Percentiles rank a stretch among this genome's conserved stretches.
Conservation (phyloP, 2,329 filamentous ascomycete species). For the Penicillium paneum region DNA sequence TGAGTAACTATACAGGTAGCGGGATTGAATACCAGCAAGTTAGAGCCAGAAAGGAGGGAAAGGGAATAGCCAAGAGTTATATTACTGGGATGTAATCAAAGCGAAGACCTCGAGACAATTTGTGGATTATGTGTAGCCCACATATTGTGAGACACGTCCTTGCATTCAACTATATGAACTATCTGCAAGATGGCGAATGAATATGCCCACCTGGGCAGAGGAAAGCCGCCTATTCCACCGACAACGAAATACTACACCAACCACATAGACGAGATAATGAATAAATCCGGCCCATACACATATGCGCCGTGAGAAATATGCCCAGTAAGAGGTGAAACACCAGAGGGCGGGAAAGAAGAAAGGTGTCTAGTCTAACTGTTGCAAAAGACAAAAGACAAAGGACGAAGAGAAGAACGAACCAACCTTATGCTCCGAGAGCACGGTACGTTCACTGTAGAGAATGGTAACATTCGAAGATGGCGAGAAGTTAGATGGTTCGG, state of each 20-base stretch:
- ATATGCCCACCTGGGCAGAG: slow-evolving; percentile 8
- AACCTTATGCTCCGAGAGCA: slow-evolving; percentile 35
- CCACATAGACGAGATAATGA: slow-evolving; percentile 6
- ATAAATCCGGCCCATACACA: slow-evolving; percentile 7
- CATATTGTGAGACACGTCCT: slow-evolving; percentile 6
- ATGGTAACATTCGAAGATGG: slow-evolving; percentile 15
- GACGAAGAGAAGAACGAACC: slow-evolving; percentile 26
- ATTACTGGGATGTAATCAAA: background rate
- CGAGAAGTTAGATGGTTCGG: slow-evolving; percentile 3
- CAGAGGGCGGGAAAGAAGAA: slow-evolving; percentile 2
- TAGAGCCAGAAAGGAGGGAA: background rate
- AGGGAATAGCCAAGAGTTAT: background rate
- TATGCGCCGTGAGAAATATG: slow-evolving; percentile 3
- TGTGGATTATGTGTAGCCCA: slow-evolving; percentile 5
- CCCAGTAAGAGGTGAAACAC: slow-evolving; percentile 7
- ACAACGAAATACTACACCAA: slow-evolving; percentile 13
- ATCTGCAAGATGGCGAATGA: slow-evolving; percentile 13
- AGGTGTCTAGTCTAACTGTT: slow-evolving; percentile 10
- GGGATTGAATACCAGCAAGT: too few species aligned
- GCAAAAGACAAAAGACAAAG: slow-evolving; percentile 13
- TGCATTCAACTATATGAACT: slow-evolving; percentile 16
- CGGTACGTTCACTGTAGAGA: slow-evolving; percentile 16
- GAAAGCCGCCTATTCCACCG: background rate
- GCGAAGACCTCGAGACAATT: too few species aligned
- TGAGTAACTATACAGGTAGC: too few species aligned